Conservation (phyloP, 2,329 filamentous ascomycete species). For the Sporothrix brasiliensis region DNA sequence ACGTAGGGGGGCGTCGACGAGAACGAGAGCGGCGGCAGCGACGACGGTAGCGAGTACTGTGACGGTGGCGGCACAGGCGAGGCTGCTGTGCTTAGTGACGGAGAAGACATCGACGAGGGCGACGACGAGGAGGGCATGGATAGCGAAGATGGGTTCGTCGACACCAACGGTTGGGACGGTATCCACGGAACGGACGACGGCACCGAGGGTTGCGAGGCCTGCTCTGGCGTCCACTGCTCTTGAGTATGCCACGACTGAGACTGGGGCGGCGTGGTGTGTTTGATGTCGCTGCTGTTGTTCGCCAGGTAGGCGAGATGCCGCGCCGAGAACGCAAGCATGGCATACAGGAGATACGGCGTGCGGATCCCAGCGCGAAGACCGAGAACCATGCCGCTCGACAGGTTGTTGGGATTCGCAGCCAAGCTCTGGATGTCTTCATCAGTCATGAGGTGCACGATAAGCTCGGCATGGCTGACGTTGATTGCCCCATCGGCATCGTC, state of each 20-base stretch:
- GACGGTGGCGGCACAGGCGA: neutral
- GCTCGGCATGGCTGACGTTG: conserved; percentile 45
- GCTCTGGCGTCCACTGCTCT: neutral
- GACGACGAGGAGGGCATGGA: conserved; percentile 3
- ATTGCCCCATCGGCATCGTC: conserved; percentile 34
- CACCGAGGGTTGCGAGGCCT: neutral
- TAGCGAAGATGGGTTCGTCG: neutral
- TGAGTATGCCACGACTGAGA: neutral
- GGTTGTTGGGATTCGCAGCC: conserved; percentile 35
- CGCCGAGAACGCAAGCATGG: conserved; percentile 45
- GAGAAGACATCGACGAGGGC: conserved; percentile 10
- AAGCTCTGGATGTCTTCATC: conserved; percentile 40
- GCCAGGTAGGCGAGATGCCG: conserved; percentile 41
- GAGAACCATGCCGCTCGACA: conserved; percentile 34
- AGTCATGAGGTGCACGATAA: conserved; percentile 42
- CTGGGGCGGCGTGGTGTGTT: neutral
- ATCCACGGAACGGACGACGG: neutral
- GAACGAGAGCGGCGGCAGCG: conserved; percentile 9
- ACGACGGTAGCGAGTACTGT: neutral
- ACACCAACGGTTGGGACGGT: neutral
- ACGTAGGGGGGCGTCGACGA: conserved; percentile 2
- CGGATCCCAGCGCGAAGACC: conserved; percentile 38
- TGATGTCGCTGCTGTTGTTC: neutral
- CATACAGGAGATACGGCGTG: conserved; percentile 44
- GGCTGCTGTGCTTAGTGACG: neutral